Conservation (phyloP, 768 basidiomycete species). For the Russula olivacea region DNA sequence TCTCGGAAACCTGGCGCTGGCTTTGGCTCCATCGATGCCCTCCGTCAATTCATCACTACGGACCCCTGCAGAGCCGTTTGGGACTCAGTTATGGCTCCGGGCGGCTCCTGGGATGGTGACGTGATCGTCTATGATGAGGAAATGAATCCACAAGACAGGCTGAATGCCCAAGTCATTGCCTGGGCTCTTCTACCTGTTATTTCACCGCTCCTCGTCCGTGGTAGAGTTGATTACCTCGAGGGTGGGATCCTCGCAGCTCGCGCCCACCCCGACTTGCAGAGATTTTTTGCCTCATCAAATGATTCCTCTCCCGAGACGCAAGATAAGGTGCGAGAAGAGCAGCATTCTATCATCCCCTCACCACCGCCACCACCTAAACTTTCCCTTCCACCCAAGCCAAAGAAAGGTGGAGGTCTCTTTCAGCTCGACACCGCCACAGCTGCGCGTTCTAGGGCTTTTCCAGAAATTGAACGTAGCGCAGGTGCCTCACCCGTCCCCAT, state of each 20-base stretch:
- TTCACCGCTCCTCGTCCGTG: constrained; percentile 48
- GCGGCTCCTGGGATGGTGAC: constrained; percentile 63
- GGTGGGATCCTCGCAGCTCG: constrained; percentile 65
- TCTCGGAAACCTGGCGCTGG: constrained; percentile 65
- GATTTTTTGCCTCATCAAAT: constrained; percentile 39
- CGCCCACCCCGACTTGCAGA: constrained; percentile 50
- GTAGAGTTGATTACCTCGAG: constrained; percentile 59
- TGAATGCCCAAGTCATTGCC: constrained; percentile 49
- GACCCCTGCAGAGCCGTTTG: constrained; percentile 65
- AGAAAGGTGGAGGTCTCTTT: constrained; percentile 50
- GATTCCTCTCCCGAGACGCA: constrained; percentile 29
- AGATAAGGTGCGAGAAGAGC: constrained; percentile 28
- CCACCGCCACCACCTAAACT: constrained; percentile 18
- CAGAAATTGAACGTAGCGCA: constrained; percentile 49
- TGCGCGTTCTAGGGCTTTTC: constrained; percentile 44
- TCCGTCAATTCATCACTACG: constrained; percentile 79
- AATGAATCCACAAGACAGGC: constrained; percentile 62
- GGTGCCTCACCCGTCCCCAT: constrained; percentile 50
- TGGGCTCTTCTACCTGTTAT: constrained; percentile 69
- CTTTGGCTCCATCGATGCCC: constrained; percentile 57
- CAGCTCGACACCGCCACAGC: constrained; percentile 60
- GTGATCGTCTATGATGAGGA: constrained; percentile 74
- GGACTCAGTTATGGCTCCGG: constrained; percentile 52
- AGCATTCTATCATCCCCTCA: constrained; percentile 20
- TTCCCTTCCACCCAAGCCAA: constrained; percentile 25